These are phyloP conservation scores for Neurospora cerealis DNA, from an alignment of 495 filamentous ascomycete species.

Conservation along the genomic window DNA sequence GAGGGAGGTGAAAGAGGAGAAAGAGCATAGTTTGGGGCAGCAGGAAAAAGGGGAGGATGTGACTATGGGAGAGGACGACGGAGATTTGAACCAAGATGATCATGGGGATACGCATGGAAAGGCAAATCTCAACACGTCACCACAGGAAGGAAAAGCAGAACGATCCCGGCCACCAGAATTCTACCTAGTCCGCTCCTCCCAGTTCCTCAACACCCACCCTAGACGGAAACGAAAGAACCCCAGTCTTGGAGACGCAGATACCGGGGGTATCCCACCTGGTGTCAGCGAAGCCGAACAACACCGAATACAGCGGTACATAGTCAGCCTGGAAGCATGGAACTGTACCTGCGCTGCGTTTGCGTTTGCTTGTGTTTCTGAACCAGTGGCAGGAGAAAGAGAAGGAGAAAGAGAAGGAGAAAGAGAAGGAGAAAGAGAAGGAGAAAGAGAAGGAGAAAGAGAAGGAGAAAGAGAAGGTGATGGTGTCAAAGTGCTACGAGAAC, in stretches of 20 bases:
- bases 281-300: neutral
- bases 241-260: constrained; percentile 2
- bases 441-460: neutral
- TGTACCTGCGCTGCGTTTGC: constrained; percentile 81
- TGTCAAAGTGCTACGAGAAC: neutral
- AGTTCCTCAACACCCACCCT: constrained; percentile 5
- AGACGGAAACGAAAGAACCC: constrained; percentile 13
- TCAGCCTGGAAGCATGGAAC: constrained; percentile 70
- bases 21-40: too few relatives aligned
- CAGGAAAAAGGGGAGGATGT: neutral
- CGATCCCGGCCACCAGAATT: constrained; percentile 1
- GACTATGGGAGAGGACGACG: neutral
- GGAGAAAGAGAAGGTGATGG: neutral
- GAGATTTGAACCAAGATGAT: neutral
- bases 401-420: neutral
- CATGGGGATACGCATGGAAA: neutral
- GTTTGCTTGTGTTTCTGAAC: constrained; percentile 50
- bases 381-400: neutral
- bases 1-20: too few relatives aligned
- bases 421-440: neutral
- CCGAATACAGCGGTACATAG: constrained; percentile 45
- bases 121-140: neutral
- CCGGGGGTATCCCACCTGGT: constrained; percentile 5
- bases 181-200: constrained; percentile 31
- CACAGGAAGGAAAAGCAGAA: neutral